Evolutionary conservation across 2,329 filamentous ascomycete genomes (phyloP).

Genomic region (Fusarium sp.): DNA sequence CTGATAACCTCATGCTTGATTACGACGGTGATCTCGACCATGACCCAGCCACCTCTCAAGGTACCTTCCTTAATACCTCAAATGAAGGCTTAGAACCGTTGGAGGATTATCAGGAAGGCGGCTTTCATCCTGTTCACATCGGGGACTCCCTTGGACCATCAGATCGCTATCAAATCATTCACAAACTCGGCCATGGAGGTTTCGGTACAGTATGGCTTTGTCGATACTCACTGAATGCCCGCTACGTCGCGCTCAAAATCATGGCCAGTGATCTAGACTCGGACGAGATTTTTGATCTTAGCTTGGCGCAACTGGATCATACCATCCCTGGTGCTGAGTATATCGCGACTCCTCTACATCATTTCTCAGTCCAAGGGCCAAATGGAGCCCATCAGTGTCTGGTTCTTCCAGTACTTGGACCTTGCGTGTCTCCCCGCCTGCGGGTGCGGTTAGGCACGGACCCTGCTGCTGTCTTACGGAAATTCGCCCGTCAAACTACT

Average conservation of each 20-base stretch:
- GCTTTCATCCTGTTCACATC: conserved; percentile 28
- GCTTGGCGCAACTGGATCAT: background rate
- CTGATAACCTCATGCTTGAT: conserved; percentile 1
- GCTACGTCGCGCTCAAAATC: conserved; percentile 11
- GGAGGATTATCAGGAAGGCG: conserved; percentile 18
- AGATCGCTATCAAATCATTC: conserved; percentile 12
- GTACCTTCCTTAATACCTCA: conserved; percentile 9
- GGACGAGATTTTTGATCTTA: background rate
- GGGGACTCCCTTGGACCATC: conserved; percentile 2
- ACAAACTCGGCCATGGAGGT: conserved; percentile 34
- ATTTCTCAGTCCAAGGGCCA: background rate
- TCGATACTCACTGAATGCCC: fast-evolving
- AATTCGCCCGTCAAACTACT: conserved; percentile 38
- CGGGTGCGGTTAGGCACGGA: conserved; percentile 21
- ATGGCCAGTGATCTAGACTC: background rate
- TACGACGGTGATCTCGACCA: conserved; percentile 1
- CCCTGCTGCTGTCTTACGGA: conserved; percentile 22
- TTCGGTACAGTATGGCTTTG: conserved; percentile 27
- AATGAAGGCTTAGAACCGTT: conserved; percentile 11
- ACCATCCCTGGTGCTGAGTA: background rate
- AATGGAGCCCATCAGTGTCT: conserved; percentile 50
- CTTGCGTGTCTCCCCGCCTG: conserved; percentile 38
- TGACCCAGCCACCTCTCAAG: conserved; percentile 3
- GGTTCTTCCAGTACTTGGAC: conserved; percentile 50
- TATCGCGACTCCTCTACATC: background rate